Conservation (phyloP, 352 stramenopile species). For the Phytophthora lateralis region DNA sequence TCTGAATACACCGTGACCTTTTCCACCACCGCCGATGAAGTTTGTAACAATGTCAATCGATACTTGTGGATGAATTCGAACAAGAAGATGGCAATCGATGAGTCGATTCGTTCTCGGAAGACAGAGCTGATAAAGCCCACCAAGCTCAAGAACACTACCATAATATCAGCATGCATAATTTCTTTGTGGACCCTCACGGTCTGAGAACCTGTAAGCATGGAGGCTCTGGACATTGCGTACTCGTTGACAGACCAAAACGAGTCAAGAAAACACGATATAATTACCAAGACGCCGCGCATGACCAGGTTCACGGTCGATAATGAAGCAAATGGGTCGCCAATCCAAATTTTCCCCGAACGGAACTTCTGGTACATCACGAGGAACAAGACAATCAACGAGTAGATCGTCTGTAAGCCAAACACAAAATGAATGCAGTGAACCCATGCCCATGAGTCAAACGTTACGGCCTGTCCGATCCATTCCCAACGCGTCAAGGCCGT, state of each 20-base stretch:
- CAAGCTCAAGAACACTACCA: constrained; percentile 33
- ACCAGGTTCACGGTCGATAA: constrained; percentile 33
- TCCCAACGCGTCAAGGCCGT: constrained; percentile 26
- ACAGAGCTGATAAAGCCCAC: constrained; percentile 30
- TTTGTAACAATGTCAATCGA: constrained; percentile 13
- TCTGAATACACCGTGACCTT: constrained; percentile 18
- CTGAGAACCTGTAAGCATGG: constrained; percentile 20
- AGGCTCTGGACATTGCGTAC: constrained; percentile 37
- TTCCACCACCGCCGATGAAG: constrained; percentile 15
- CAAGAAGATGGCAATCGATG: constrained; percentile 33
- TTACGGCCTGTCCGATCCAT: constrained; percentile 25
- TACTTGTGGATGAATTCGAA: constrained; percentile 33
- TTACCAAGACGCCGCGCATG: constrained; percentile 24
- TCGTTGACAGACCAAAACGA: constrained; percentile 46
- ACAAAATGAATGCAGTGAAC: constrained; percentile 47
- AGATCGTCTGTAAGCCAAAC: constrained; percentile 38
- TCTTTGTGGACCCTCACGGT: constrained; percentile 29
- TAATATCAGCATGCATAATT: constrained; percentile 43
- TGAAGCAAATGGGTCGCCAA: constrained; percentile 48
- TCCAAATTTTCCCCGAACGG: constrained; percentile 41
- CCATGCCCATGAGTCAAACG: constrained; percentile 44
- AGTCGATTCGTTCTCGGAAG: constrained; percentile 38
- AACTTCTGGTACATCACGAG: constrained; percentile 40
- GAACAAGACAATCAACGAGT: constrained; percentile 36
- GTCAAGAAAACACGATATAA: constrained; percentile 38